Conservation (phyloP, 306 rosid genomes). For the Inga laurina region DNA sequence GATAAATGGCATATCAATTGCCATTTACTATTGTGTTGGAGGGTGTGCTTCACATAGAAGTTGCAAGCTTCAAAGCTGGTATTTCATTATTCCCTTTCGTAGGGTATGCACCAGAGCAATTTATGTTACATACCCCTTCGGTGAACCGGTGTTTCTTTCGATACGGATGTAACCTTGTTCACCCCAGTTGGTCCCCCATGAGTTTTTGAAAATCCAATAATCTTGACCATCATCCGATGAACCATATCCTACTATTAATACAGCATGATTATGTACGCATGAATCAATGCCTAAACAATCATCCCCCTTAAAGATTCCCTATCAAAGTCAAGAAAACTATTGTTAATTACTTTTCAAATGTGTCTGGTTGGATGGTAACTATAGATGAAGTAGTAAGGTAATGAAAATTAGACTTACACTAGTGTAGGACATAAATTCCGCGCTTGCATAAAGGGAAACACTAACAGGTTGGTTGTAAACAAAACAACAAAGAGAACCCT, state of each 20-base stretch:
- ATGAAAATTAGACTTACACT: constrained; percentile 32
- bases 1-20: too few species aligned
- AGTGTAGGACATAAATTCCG: constrained; percentile 40
- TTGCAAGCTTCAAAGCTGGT: not conserved
- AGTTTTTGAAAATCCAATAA: not conserved
- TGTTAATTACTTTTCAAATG: too few species aligned
- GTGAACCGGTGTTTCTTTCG: constrained; percentile 42
- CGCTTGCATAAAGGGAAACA: constrained; percentile 35
- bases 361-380: too few species aligned
- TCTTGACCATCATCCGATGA: constrained; percentile 35
- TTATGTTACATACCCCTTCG: constrained; percentile 49
- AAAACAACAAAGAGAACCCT: constrained; percentile 38
- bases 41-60: too few species aligned
- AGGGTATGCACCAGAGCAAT: constrained; percentile 57
- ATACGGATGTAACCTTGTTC: constrained; percentile 44
- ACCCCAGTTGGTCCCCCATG: constrained; percentile 38
- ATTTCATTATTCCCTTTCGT: constrained; percentile 13
- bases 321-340: too few species aligned
- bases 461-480: constrained; percentile 43
- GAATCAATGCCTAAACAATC: constrained; percentile 34
- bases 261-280: constrained; percentile 47
- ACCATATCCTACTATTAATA: constrained; percentile 48
- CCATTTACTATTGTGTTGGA: too few species aligned
- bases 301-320: constrained; percentile 33
- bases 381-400: too few species aligned